phyloP scores from a whole-genome alignment of 129 eudicot genomes.

The Arctium lappa region DNA sequence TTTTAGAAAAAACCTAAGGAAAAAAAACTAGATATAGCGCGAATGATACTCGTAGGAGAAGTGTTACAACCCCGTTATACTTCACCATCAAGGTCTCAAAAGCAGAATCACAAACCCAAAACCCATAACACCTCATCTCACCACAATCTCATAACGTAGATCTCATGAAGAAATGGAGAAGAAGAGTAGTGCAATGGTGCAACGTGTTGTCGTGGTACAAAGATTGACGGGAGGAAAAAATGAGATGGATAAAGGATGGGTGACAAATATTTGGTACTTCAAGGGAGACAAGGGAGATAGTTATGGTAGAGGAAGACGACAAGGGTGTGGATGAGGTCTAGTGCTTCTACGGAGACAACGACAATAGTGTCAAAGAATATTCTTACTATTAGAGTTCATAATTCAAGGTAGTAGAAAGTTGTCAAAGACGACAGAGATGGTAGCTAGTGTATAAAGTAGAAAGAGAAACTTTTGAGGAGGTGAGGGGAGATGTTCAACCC shows the following conservation, averaged over 20 bases:
- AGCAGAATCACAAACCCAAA: neutral
- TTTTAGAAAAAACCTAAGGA: neutral
- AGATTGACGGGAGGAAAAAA: too few relatives aligned
- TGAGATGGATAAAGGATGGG: neutral
- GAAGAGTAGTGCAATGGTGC: neutral
- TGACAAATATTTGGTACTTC: neutral
- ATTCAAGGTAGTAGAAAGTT: too few relatives aligned
- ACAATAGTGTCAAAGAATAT: too few relatives aligned
- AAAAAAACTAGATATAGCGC: neutral
- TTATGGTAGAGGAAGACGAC: neutral
- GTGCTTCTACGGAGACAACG: neutral
- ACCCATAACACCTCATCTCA: neutral
- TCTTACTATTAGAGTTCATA: too few relatives aligned
- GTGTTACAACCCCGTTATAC: neutral
- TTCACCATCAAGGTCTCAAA: neutral
- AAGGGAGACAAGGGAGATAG: neutral
- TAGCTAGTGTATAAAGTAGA: too few relatives aligned
- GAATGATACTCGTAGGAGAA: too few relatives aligned
- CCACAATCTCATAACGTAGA: too few relatives aligned
- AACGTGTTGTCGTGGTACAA: neutral
- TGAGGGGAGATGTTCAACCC: too few relatives aligned
- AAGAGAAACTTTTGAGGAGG: too few relatives aligned
- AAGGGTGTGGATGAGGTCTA: neutral
- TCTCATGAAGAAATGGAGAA: neutral
- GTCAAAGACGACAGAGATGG: too few relatives aligned